These are phyloP conservation scores for Phialophora chinensis DNA, from an alignment of 2,329 filamentous ascomycete genomes.

Conservation along the genomic window DNA sequence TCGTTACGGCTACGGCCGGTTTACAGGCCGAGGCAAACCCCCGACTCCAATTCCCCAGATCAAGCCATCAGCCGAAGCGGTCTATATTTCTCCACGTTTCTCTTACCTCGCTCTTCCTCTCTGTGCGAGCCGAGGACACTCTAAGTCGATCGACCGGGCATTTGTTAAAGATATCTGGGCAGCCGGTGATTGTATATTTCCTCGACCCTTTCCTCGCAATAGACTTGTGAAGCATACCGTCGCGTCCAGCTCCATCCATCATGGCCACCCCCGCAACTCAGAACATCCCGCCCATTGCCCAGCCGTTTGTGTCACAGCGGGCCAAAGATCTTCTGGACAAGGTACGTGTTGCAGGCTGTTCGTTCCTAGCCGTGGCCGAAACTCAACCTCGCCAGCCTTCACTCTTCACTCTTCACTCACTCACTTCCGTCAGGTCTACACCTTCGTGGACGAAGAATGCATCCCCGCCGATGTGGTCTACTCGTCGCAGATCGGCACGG, in stretches of 20 bases:
- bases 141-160: background rate
- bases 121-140: constrained; percentile 4
- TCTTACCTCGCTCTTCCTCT: background rate
- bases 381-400: background rate
- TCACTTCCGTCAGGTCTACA: constrained; percentile 70
- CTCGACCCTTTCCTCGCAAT: background rate
- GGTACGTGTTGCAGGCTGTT: constrained; percentile 57
- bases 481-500: constrained; percentile 76
- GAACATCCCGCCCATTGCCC: constrained; percentile 64
- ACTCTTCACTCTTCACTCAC: background rate
- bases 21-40: constrained; percentile 15
- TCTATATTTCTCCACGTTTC: constrained; percentile 6
- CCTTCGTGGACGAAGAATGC: constrained; percentile 97
- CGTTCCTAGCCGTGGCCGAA: background rate
- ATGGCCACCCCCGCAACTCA: constrained; percentile 49
- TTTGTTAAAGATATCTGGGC: background rate
- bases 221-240: background rate
- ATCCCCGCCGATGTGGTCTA: constrained; percentile 83
- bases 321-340: constrained; percentile 83
- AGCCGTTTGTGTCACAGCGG: constrained; percentile 76
- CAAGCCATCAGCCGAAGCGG: constrained; percentile 13
- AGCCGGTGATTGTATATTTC: background rate
- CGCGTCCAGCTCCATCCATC: background rate
- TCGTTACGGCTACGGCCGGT: background rate
- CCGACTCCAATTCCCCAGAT: constrained; percentile 20